Base-by-base conservation (phyloP, 2,329 filamentous ascomycete genomes). In the Alternaria gaisen region DNA sequence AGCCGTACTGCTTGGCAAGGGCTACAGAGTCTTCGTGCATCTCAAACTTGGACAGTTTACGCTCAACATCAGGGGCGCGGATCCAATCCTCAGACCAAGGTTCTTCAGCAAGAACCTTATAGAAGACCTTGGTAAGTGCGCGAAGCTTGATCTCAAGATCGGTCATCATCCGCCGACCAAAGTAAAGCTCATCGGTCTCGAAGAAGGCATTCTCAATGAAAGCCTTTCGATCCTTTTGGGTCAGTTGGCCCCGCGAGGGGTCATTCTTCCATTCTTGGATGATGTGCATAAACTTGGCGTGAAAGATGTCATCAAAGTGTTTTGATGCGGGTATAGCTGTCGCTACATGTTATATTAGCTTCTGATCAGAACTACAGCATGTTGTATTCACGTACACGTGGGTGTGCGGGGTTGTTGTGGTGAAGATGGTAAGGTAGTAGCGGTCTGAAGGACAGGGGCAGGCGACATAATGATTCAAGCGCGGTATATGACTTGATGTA, bases 41-140 rank as follows among this genome's bases (percentile, higher is more conserved):
- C 50, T 79, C 76, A 42, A 76, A 79, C 32, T 74, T 71, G n/a
- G 72, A 76, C 10, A 79, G 69, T 56, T 79, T 79, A 18, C 76
- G 71, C 58, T 79, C 76, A 12, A 78, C 76, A 58, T 79, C 76
- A 14, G 70, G 73, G 11, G 75, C 70, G 26, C 75, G 74, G 22
- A 79, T 79, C 74, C 74, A 79, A 20, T 77, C 74, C 43, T 78
- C 75, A 8, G 72, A 72, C 76, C 76, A 79, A 1, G 76, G 75
- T 43, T 79, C 75, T 36, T 79, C 76, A 11, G 75, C 74, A n/a
- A 79, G 67, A 10, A 78, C 71, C 53, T 75, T 76, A 66, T 73
- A 77, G 50, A 79, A 76, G 51, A 79, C 74, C 47, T 76, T 77
- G 58, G 75, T 78, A 8, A 79, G 70, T 41, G 76, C 75, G 55